These are phyloP conservation scores for Pichia sorboxylosa DNA, from an alignment of 1,139 yeast genomes.

Conservation along the genomic window DNA sequence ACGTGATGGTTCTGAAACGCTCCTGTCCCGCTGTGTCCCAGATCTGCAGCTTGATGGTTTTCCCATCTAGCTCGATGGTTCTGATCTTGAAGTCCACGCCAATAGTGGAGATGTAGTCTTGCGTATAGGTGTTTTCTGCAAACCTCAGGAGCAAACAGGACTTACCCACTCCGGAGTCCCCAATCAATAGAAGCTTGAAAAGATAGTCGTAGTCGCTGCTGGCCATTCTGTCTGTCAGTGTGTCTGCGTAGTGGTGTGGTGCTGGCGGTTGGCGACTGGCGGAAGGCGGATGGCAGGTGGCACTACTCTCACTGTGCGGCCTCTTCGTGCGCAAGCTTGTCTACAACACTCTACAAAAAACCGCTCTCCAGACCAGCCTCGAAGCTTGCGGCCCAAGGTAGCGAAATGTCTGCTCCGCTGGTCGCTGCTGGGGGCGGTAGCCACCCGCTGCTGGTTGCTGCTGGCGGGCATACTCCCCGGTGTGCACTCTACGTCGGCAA, in stretches of 20 bases:
- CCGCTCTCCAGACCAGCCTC: too few relatives aligned
- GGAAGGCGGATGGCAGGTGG: too few relatives aligned
- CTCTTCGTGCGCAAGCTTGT: too few relatives aligned
- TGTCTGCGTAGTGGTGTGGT: background rate
- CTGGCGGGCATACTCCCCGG: too few relatives aligned
- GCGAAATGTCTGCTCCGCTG: too few relatives aligned
- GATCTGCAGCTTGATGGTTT: slow-evolving; percentile 91
- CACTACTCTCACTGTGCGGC: too few relatives aligned
- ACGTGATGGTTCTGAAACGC: slow-evolving; percentile 93
- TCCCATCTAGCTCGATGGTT: slow-evolving; percentile 92
- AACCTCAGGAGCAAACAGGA: slow-evolving; percentile 89
- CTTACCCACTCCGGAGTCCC: slow-evolving; percentile 98
- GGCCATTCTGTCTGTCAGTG: slow-evolving; percentile 27
- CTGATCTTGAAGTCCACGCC: slow-evolving; percentile 98
- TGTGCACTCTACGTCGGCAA: too few relatives aligned
- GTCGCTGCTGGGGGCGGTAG: too few relatives aligned
- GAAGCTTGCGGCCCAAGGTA: too few relatives aligned
- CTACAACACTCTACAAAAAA: too few relatives aligned
- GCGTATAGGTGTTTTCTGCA: slow-evolving; percentile 96
- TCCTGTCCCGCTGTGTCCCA: slow-evolving; percentile 99
- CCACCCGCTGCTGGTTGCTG: too few relatives aligned
- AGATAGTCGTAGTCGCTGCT: slow-evolving; percentile 92
- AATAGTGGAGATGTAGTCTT: slow-evolving; percentile 92
- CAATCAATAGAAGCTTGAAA: slow-evolving; percentile 85
- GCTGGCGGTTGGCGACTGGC: too few relatives aligned